Evolutionary conservation across 106 monocot species (phyloP).

Genomic region (Alisma plantagoaquatica): DNA sequence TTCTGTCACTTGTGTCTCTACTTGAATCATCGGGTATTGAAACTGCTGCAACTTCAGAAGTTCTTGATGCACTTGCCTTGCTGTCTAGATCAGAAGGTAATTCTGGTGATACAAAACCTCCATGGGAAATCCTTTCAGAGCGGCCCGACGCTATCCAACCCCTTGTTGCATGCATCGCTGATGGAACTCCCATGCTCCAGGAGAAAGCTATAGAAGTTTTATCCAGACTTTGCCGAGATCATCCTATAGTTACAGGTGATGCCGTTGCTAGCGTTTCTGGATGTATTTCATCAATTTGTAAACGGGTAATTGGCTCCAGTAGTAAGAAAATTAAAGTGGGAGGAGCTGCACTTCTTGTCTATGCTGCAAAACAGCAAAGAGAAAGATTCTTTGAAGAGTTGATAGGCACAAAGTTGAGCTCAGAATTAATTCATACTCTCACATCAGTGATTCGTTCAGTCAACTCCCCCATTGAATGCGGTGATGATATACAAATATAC

Average conservation of each 20-base stretch:
- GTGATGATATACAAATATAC: constrained; percentile 51
- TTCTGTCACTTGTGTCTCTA: constrained; percentile 74
- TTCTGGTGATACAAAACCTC: constrained; percentile 35
- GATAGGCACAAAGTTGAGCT: constrained; percentile 46
- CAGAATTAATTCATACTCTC: constrained; percentile 58
- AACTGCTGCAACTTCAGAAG: constrained; percentile 71
- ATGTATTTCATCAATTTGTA: constrained; percentile 64
- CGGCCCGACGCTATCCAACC: constrained; percentile 60
- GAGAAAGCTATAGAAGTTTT: constrained; percentile 89
- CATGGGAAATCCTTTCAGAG: constrained; percentile 60
- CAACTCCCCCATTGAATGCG: constrained; percentile 22
- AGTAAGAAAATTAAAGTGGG: constrained; percentile 56
- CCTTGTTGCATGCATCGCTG: constrained; percentile 62
- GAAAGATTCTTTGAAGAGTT: constrained; percentile 50
- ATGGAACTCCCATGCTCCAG: constrained; percentile 56
- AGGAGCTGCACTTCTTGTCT: constrained; percentile 78
- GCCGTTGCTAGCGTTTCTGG: constrained; percentile 36
- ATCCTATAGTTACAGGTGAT: constrained; percentile 47
- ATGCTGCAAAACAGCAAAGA: constrained; percentile 57
- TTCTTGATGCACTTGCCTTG: constrained; percentile 73
- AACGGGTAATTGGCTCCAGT: constrained; percentile 53
- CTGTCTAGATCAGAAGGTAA: constrained; percentile 50
- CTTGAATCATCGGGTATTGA: constrained; percentile 60
- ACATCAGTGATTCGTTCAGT: constrained; percentile 46
- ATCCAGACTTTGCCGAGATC: constrained; percentile 61